These are phyloP conservation scores for Microbotryum lychnidis-dioicae DNA, from an alignment of 1,284 basidiomycete genomes.

Conservation along the genomic window DNA sequence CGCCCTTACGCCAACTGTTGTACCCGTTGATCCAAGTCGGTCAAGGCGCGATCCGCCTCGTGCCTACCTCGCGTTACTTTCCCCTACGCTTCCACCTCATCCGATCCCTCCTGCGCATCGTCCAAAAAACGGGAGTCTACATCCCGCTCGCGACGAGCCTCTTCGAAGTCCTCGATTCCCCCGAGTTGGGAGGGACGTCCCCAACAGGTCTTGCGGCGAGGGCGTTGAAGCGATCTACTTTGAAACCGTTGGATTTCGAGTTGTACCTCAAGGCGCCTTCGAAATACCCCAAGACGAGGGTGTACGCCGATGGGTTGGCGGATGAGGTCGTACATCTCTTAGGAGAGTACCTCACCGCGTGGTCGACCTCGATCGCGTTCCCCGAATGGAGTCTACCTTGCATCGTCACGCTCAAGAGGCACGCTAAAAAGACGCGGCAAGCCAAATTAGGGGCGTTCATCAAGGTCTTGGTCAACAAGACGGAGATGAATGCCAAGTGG, in stretches of 20 bases:
- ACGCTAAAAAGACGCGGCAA: conserved; percentile 50
- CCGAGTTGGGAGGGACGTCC: conserved; percentile 47
- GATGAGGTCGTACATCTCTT: conserved; percentile 75
- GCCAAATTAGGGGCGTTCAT: conserved; percentile 55
- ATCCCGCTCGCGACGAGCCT: conserved; percentile 80
- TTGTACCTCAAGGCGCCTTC: conserved; percentile 78
- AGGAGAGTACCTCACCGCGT: conserved; percentile 61
- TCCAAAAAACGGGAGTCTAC: conserved; percentile 72
- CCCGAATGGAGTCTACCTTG: conserved; percentile 87
- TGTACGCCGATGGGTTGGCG: conserved; percentile 72
- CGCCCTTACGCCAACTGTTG: conserved; percentile 75
- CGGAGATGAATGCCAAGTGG: conserved; percentile 75
- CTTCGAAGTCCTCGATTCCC: conserved; percentile 74
- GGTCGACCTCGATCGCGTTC: conserved; percentile 72
- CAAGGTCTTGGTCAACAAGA: conserved; percentile 69
- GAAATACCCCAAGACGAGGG: conserved; percentile 78
- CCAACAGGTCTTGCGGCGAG: no score
- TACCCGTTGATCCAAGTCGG: conserved; percentile 94
- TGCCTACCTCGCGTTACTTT: conserved; percentile 70
- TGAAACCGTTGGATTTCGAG: conserved; percentile 83
- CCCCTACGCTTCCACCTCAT: conserved; percentile 69
- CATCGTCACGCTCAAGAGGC: conserved; percentile 59
- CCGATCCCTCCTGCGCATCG: conserved; percentile 62
- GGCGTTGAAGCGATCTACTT: conserved; percentile 60
- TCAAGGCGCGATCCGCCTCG: conserved; percentile 78